Conservation (phyloP, 805 yeast genomes). For the Lachancea lanzarotensis region DNA sequence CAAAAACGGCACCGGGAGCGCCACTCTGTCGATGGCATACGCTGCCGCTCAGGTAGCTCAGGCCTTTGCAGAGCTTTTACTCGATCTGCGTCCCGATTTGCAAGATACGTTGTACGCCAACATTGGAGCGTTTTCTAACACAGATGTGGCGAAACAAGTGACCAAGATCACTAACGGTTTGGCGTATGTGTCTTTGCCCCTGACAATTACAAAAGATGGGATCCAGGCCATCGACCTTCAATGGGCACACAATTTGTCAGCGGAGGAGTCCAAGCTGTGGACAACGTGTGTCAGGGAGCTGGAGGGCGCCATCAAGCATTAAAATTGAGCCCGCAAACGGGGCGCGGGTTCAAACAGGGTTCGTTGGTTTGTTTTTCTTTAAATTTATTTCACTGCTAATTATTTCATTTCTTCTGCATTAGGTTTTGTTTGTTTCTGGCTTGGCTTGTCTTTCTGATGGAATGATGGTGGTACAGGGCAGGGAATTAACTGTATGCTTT, state of each 20-base stretch:
- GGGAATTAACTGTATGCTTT: too few relatives aligned
- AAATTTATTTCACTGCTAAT: too few relatives aligned
- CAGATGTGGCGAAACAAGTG: slow-evolving; percentile 18
- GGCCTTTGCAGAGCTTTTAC: slow-evolving; percentile 30
- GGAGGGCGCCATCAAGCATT: slow-evolving; percentile 19
- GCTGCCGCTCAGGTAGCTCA: slow-evolving; percentile 83
- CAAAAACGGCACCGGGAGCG: slow-evolving; percentile 90
- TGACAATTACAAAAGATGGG: slow-evolving; percentile 48
- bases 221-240: slow-evolving; percentile 48
- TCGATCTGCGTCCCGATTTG: slow-evolving; percentile 33
- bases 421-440: too few relatives aligned
- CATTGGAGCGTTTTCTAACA: slow-evolving; percentile 44
- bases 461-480: too few relatives aligned
- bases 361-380: too few relatives aligned
- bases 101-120: slow-evolving; percentile 49
- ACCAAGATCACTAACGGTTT: slow-evolving; percentile 14
- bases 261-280: slow-evolving; percentile 43
- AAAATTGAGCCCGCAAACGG: neutral
- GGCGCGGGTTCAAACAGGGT: too few relatives aligned
- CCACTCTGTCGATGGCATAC: slow-evolving; percentile 92
- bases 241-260: slow-evolving; percentile 43
- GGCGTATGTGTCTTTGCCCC: slow-evolving; percentile 58
- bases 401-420: too few relatives aligned
- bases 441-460: too few relatives aligned
- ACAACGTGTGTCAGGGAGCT: slow-evolving; percentile 23